Evolutionary conservation across 139 green algal species (phyloP).

Genomic region (Tetraselmis chui): DNA sequence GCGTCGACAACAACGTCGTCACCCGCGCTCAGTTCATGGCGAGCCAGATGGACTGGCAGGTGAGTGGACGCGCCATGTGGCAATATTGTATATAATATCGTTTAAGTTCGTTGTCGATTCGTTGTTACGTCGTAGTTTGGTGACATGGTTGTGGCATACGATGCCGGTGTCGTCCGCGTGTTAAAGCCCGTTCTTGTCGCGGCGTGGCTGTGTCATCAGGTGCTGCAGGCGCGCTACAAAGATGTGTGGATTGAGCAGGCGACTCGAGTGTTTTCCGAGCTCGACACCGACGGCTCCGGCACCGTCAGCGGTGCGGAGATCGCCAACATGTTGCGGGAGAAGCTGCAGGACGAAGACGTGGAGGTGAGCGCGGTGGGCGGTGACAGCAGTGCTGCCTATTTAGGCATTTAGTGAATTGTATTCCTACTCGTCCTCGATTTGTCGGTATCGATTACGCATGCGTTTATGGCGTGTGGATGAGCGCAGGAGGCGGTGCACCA

Average conservation of each 20-base stretch:
- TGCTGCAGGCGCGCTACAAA: neutral
- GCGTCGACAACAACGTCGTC: neutral
- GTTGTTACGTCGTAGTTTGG: no score
- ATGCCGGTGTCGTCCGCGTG: no score
- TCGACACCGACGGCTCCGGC: neutral
- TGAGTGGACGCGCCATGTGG: no score
- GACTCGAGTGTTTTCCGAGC: neutral
- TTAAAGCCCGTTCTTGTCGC: no score
- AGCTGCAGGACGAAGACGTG: neutral
- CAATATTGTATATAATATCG: no score
- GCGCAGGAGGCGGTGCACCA: neutral
- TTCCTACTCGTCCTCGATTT: no score
- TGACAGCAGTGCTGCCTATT: neutral
- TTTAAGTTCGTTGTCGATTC: no score
- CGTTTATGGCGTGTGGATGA: neutral
- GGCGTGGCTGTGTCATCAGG: no score
- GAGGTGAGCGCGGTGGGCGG: neutral
- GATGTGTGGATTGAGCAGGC: neutral
- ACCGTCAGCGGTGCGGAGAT: neutral
- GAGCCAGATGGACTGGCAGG: neutral
- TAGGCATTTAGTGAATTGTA: no score
- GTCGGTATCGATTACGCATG: no score
- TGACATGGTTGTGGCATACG: no score
- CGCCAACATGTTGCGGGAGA: neutral
- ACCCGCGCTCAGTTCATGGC: neutral